Evolutionary conservation across 2,329 filamentous ascomycete species (phyloP), one percentile per base, ranked within the genome.

Genomic region (Pezicula carpinea): DNA sequence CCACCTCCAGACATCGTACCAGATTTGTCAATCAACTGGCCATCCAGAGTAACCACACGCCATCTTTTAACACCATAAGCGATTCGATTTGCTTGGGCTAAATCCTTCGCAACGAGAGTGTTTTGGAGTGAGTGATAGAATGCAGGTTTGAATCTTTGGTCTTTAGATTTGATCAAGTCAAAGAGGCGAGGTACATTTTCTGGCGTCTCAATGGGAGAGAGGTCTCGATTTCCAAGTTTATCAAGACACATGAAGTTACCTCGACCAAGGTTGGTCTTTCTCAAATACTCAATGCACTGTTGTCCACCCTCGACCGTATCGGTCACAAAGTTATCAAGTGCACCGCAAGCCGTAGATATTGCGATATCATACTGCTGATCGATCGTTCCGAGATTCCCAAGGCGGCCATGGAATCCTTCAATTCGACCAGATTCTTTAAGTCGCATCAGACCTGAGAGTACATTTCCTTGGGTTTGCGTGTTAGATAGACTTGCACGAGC

Each of bases 1-100:
- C 93, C 93, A 75, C 93, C 93, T 73, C 93, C 93, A 49, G 89
- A 96, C 93, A 99, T 97, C 31, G 93, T 97, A 75, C 93, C 93
- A 1, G 92, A 96, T 65, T 95, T 95, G 70, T 99, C 93, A 56
- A 99, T 97, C 44, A 99, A 77, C 66, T 96, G 91, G 41, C 93
- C 93, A 51, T 91, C 89, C 2, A 99, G 79, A 0, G 93, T 99
- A 34, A 99, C 93, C 3, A 99, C 93, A 54, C 93, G 84, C 93
- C 93, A 99, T 66, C 93, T 76, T 71, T 83, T 88, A 39, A 88
- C 88, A 35, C 93, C 92, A 60, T 97, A 99, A 6, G 93, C 93
- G 55, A 99, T 96, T 39, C 93, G 84, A 67, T 97, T 96, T 2
- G 93, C 95, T 65, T 99, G 93, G n/a, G 88, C 84, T 13, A 99